Evolutionary conservation across 2,329 filamentous ascomycete species (phyloP).

Genomic region (Dendryphion nanum): DNA sequence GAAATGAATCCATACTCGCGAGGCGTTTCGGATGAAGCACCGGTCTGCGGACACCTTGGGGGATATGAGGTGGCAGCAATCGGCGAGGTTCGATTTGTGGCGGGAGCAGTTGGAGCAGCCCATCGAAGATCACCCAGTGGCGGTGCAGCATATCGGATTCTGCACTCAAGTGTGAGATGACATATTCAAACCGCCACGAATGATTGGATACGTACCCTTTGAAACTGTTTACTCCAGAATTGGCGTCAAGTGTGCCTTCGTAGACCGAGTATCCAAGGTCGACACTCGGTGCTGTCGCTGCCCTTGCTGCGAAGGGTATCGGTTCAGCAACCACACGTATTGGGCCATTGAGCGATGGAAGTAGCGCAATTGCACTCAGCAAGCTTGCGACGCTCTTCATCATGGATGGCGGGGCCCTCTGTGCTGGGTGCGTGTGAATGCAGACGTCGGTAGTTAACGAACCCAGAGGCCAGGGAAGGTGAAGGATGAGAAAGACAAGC

Average conservation of each 20-base stretch:
- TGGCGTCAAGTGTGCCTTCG: slow-evolving; percentile 22
- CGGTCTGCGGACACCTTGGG: slow-evolving; percentile 33
- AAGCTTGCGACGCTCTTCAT: too few relatives aligned
- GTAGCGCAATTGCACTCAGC: slow-evolving; percentile 17
- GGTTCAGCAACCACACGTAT: slow-evolving; percentile 16
- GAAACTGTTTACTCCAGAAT: slow-evolving; percentile 28
- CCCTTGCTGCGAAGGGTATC: slow-evolving; percentile 17
- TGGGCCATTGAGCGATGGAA: slow-evolving; percentile 9
- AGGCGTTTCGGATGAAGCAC: slow-evolving; percentile 25
- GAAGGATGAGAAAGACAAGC: neutral
- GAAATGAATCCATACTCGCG: slow-evolving; percentile 30
- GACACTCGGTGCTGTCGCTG: slow-evolving; percentile 17
- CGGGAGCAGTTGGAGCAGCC: slow-evolving; percentile 49
- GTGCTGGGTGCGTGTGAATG: too few relatives aligned
- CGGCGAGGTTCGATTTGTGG: slow-evolving; percentile 39
- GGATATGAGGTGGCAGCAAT: slow-evolving; percentile 46
- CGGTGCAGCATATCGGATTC: slow-evolving; percentile 52
- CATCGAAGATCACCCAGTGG: slow-evolving; percentile 53
- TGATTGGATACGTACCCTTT: slow-evolving; percentile 22
- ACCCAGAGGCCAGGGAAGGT: neutral
- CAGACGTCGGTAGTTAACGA: too few relatives aligned
- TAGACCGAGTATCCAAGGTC: slow-evolving; percentile 35
- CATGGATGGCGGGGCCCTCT: too few relatives aligned
- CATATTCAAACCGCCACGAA: neutral
- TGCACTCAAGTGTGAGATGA: slow-evolving; percentile 25